These are phyloP conservation scores for Phytopythium ostracodes DNA, from an alignment of 352 stramenopile species.

Conservation along the genomic window DNA sequence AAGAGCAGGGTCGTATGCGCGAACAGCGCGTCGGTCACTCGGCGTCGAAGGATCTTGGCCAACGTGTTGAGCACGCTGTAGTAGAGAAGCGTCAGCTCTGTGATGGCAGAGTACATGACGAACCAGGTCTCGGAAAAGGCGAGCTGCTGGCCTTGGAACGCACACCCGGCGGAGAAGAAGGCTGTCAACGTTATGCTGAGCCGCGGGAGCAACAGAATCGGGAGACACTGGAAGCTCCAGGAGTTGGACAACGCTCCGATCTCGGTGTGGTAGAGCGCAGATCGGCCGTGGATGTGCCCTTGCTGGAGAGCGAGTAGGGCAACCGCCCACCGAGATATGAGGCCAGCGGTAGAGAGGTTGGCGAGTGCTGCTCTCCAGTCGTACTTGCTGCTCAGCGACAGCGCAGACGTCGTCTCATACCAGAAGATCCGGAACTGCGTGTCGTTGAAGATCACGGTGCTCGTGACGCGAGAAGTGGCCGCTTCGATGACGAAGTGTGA, in stretches of 20 bases:
- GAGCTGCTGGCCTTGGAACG: constrained; percentile 10
- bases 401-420: constrained; percentile 11
- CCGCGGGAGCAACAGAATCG: constrained; percentile 8
- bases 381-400: constrained; percentile 5
- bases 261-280: background rate
- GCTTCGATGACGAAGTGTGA: background rate
- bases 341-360: constrained; percentile 20
- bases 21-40: constrained; percentile 10
- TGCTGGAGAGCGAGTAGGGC: constrained; percentile 16
- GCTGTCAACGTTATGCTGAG: constrained; percentile 5
- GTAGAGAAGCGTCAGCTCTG: constrained; percentile 9
- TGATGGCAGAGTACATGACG: constrained; percentile 14
- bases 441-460: constrained; percentile 18
- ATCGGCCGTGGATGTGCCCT: background rate
- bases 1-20: background rate
- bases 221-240: constrained; percentile 9
- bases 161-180: constrained; percentile 8
- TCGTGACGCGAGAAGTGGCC: background rate
- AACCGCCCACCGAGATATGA: constrained; percentile 32
- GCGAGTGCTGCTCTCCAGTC: constrained; percentile 26
- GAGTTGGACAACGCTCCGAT: constrained; percentile 13
- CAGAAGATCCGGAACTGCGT: constrained; percentile 21
- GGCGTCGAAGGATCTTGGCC: constrained; percentile 6
- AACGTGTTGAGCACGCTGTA: constrained; percentile 12
- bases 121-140: constrained; percentile 10